Percentiles rank a stretch among this genome's conserved stretches.
Evolutionary conservation across 495 filamentous ascomycete species (phyloP).

Genomic region (Podospora conica): DNA sequence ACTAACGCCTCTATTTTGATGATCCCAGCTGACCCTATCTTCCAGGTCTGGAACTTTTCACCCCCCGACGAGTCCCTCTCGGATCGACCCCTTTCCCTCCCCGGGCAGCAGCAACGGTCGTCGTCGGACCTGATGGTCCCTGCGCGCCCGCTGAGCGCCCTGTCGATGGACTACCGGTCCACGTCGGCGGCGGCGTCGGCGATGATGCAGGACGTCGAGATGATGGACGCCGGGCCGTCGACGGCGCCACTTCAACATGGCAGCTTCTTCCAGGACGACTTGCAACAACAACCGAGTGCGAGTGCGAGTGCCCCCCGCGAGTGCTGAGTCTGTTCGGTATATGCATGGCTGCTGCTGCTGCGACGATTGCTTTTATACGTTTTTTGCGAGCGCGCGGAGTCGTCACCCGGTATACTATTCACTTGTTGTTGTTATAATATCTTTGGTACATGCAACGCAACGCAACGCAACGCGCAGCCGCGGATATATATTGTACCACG

Average conservation of each 20-base stretch:
- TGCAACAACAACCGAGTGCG: too few species aligned
- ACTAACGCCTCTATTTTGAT: background rate
- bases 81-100: slow-evolving; percentile 35
- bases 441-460: too few species aligned
- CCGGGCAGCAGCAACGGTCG: slow-evolving; percentile 24
- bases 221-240: slow-evolving; percentile 44
- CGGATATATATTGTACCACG: background rate
- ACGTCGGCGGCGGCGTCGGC: too few species aligned
- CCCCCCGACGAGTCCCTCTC: slow-evolving; percentile 66
- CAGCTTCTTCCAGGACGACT: slow-evolving; percentile 46
- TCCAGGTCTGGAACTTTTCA: slow-evolving; percentile 84
- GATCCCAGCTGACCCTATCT: slow-evolving; percentile 3
- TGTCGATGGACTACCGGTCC: slow-evolving; percentile 25
- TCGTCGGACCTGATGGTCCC: slow-evolving; percentile 31
- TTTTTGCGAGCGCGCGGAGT: background rate
- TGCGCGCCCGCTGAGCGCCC: slow-evolving; percentile 36
- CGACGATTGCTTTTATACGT: background rate
- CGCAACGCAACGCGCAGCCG: background rate
- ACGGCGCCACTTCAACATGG: slow-evolving; percentile 35
- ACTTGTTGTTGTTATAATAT: background rate
- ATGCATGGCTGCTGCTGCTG: background rate
- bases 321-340: background rate
- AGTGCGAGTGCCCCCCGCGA: too few species aligned
- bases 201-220: slow-evolving; percentile 39
- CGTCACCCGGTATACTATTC: too few species aligned